A percentile compares a stretch with the other conserved stretches of the same genome.
Conservation (phyloP, 371 early-diverging fungal species). For the Scutellospora calospora region DNA sequence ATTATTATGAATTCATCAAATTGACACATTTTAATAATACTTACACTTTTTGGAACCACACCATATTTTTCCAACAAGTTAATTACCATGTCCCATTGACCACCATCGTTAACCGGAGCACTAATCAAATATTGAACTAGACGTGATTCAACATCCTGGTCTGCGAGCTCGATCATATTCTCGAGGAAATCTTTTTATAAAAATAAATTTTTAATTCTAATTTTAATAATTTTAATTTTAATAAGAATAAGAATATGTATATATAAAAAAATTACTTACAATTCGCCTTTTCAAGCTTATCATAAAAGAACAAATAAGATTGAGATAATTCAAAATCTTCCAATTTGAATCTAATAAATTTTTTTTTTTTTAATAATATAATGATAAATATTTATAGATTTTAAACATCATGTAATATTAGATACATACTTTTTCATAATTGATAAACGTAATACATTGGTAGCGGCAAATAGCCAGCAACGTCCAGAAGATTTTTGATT, state of each 20-base stretch:
- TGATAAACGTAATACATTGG: constrained; percentile 64
- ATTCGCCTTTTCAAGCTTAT: constrained; percentile 83
- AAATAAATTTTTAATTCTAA: not conserved
- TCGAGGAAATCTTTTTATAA: constrained; percentile 68
- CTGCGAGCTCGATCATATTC: constrained; percentile 74
- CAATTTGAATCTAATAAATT: constrained; percentile 66
- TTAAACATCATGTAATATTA: not conserved
- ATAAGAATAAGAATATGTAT: constrained; percentile 15
- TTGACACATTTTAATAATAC: not conserved
- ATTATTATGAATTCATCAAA: not conserved
- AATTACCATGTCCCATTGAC: constrained; percentile 85
- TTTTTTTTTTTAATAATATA: not conserved
- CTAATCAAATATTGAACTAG: constrained; percentile 76
- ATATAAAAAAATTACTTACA: constrained; percentile 54
- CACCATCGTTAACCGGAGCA: constrained; percentile 73
- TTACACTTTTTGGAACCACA: constrained; percentile 74
- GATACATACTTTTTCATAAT: constrained; percentile 60
- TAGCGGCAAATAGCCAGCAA: constrained; percentile 88
- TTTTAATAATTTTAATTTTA: constrained; percentile 3
- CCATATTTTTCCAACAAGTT: constrained; percentile 81
- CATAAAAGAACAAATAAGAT: constrained; percentile 84
- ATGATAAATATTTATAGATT: not conserved
- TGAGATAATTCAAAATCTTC: constrained; percentile 86
- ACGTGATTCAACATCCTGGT: constrained; percentile 72
- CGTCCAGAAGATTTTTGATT: constrained; percentile 84